Evolutionary conservation across 208 protist species (phyloP).

Genomic region (Leishmania amazonensis): DNA sequence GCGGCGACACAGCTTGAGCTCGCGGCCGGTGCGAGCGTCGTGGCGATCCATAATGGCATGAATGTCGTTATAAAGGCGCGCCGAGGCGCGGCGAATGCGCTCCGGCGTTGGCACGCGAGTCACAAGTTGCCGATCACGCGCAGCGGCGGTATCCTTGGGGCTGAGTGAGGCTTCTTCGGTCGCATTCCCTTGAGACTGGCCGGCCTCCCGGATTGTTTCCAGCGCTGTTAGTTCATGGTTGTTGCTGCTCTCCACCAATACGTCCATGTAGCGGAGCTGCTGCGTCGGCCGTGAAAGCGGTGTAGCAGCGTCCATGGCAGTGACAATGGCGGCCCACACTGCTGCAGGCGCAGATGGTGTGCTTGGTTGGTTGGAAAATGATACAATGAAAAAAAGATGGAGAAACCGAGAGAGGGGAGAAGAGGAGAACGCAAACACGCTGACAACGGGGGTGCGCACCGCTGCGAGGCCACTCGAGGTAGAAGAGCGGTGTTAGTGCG

Average conservation of each 20-base stretch:
- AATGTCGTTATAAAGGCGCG: slow-evolving; percentile 61
- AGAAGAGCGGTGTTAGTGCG: not conserved
- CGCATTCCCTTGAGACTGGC: not conserved
- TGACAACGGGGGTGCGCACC: not conserved
- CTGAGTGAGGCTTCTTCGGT: not conserved
- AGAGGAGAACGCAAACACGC: not conserved
- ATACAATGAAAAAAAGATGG: not conserved
- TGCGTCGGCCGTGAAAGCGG: not conserved
- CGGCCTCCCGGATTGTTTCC: slow-evolving; percentile 25
- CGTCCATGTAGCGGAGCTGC: slow-evolving; percentile 19
- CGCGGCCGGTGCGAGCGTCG: slow-evolving; percentile 43
- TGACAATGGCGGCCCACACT: not conserved
- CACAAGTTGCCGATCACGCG: not conserved
- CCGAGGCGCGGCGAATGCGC: slow-evolving; percentile 53
- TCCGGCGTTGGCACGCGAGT: slow-evolving; percentile 54
- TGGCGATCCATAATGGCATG: slow-evolving; percentile 64
- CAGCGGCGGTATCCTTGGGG: not conserved
- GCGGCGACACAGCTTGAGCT: slow-evolving; percentile 47
- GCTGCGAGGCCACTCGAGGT: not conserved
- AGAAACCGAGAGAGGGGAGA: not conserved
- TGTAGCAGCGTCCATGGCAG: not conserved
- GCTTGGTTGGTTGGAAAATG: not conserved
- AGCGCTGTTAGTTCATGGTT: slow-evolving; percentile 21
- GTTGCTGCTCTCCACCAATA: slow-evolving; percentile 22
- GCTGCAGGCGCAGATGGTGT: not conserved